A percentile compares a stretch with the other conserved stretches of the same genome.
phyloP scores from a whole-genome alignment of 345 rosid species.

The Citrus mangshanensis region DNA sequence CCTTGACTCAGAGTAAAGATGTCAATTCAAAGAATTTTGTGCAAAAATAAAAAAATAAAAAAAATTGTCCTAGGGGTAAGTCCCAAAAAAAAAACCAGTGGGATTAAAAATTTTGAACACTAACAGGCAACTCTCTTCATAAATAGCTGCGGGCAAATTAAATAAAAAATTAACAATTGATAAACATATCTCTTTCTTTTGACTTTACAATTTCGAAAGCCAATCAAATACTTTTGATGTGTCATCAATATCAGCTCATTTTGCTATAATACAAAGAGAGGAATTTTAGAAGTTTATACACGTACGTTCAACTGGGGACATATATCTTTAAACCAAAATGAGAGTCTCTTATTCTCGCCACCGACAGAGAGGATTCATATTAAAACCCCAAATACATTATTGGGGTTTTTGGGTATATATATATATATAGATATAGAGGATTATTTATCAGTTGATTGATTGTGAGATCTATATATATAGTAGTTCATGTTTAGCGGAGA shows the following conservation, averaged over 20 bases:
- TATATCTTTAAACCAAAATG: neutral
- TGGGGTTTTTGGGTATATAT: no score
- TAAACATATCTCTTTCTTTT: neutral
- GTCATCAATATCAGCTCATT: slow-evolving; percentile 1
- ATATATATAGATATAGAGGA: no score
- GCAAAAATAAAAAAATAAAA: no score
- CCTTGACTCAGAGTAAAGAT: no score
- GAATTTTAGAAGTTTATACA: neutral
- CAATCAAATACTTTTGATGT: neutral
- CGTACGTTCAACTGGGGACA: neutral
- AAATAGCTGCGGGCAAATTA: no score
- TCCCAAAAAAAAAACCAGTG: no score
- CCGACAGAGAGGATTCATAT: slow-evolving; percentile 1
- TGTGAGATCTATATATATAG: neutral
- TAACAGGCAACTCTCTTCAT: neutral
- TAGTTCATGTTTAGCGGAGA: neutral
- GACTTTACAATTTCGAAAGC: slow-evolving; percentile 8
- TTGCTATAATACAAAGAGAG: neutral
- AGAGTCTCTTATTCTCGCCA: neutral
- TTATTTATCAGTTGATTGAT: neutral
- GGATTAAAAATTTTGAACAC: no score
- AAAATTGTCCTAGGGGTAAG: no score
- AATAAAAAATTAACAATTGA: no score
- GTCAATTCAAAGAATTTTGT: no score
- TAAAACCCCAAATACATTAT: neutral